Evolutionary conservation across 805 yeast genomes (phyloP), one percentile per base, ranked within the genome.

Genomic region (Maudiozyma serrabonitensis): DNA sequence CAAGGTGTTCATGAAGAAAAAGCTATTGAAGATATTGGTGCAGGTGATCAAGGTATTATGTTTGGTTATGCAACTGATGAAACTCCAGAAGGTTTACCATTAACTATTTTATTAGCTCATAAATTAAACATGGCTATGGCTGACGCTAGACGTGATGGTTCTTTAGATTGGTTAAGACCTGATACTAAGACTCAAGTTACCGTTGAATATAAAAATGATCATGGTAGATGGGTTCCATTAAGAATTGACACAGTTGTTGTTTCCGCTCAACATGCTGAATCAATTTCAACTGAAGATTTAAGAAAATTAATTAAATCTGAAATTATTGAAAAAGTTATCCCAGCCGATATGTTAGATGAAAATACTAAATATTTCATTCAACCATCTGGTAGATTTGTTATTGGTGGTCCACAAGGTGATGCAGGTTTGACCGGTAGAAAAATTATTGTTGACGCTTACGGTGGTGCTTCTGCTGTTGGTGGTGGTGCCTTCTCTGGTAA

Each of bases 391-490:
- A 86, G 98, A 76, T 93, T 93, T 82, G 96, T 93, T 66, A 93
- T 93, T 69, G 99, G 99, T 78, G 99, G 99, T 73, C 99, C 99
- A 62, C 99, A 93, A 76, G 99, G 99, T 82, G 99, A 93, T 72
- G 99, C 99, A 60, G 99, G 99, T 80, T 78, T 93, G 69, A 93
- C 99, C 61, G 99, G 99, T 74, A 88, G 99, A 79, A 93, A 93
- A 80, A 93, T 93, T 74, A 93, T 93, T 67, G 99, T 93, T 70
- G 99, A 93, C 75, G 95, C 99, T 58, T 93, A 93, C 78, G 99
- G 99, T 79, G 99, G 99, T 68, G 95, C 99, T 95, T 97, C 99
- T 75, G 98, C 99, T 68, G 99, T 93, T 80, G 99, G 99, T 76
- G 99, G 99, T 80, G 99, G 99, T 80, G 99, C 99, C 58, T 93